Percentiles rank a stretch among this genome's conserved stretches.
Conservation (phyloP, 306 rosid genomes). For the Vicia villosa region DNA sequence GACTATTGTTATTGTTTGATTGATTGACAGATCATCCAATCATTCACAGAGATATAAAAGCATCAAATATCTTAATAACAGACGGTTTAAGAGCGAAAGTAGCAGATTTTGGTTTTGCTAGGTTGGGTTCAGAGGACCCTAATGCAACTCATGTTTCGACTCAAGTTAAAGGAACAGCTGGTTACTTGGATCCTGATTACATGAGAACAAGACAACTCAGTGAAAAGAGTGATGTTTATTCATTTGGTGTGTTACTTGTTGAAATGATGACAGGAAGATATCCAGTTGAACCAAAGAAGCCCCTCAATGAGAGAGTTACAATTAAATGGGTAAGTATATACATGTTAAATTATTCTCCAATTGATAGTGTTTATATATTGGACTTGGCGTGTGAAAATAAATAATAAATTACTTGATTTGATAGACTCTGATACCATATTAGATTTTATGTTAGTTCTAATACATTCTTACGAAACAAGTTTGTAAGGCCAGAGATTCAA, state of each 20-base stretch:
- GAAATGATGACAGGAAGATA: slow-evolving; percentile 86
- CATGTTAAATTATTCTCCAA: neutral
- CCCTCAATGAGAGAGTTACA: slow-evolving; percentile 68
- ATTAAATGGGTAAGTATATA: slow-evolving; percentile 77
- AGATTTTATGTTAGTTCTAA: too few relatives aligned
- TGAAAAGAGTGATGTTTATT: slow-evolving; percentile 90
- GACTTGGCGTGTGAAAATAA: too few relatives aligned
- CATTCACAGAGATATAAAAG: slow-evolving; percentile 89
- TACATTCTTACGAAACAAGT: too few relatives aligned
- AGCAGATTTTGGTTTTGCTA: slow-evolving; percentile 92
- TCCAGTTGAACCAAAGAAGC: slow-evolving; percentile 69
- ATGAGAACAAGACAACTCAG: slow-evolving; percentile 79
- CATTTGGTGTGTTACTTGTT: slow-evolving; percentile 93
- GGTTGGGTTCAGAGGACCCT: slow-evolving; percentile 59
- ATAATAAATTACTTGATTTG: too few relatives aligned
- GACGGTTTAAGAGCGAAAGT: slow-evolving; percentile 90
- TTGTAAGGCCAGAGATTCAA: too few relatives aligned
- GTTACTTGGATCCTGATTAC: slow-evolving; percentile 96
- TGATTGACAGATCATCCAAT: slow-evolving; percentile 79
- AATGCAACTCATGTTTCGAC: slow-evolving; percentile 80
- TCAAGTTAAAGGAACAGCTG: slow-evolving; percentile 93
- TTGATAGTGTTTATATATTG: neutral
- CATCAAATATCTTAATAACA: slow-evolving; percentile 84
- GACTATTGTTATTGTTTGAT: slow-evolving; percentile 2
- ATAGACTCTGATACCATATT: too few relatives aligned